These are phyloP conservation scores for Colletotrichum sp. DNA, from an alignment of 2,329 filamentous ascomycete genomes.

Conservation along the genomic window DNA sequence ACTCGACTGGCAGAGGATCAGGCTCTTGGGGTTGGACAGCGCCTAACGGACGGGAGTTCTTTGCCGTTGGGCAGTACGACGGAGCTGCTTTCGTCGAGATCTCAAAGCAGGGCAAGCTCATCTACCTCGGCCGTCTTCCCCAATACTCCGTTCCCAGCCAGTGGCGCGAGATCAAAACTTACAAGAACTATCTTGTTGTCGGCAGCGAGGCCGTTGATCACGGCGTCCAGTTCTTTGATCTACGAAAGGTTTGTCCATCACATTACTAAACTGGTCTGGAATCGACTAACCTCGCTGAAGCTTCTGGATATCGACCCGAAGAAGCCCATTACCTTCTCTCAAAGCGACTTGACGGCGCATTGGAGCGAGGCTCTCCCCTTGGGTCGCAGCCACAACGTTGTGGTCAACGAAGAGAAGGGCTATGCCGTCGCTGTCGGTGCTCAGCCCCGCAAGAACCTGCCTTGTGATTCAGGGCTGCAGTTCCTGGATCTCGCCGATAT, in stretches of 20 bases:
- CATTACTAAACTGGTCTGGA: background rate
- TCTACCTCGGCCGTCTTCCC: slow-evolving; percentile 45
- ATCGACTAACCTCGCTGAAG: slow-evolving; percentile 2
- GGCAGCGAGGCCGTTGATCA: slow-evolving; percentile 47
- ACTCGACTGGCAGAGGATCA: slow-evolving; percentile 52
- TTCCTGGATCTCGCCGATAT: slow-evolving; percentile 63
- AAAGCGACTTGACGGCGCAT: slow-evolving; percentile 31
- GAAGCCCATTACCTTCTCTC: slow-evolving; percentile 31
- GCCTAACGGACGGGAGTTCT: slow-evolving; percentile 56
- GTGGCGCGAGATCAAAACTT: slow-evolving; percentile 42
- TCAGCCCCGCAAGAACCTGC: slow-evolving; percentile 37
- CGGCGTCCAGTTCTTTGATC: slow-evolving; percentile 64
- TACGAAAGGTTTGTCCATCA: slow-evolving; percentile 42
- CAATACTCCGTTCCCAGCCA: slow-evolving; percentile 32
- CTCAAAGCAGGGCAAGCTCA: slow-evolving; percentile 39
- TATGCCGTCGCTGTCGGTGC: slow-evolving; percentile 52
- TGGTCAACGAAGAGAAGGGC: slow-evolving; percentile 47
- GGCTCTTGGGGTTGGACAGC: slow-evolving; percentile 63
- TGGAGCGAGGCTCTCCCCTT: slow-evolving; percentile 34
- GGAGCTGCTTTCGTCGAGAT: slow-evolving; percentile 49
- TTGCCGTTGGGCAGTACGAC: slow-evolving; percentile 43
- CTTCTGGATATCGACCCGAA: slow-evolving; percentile 45
- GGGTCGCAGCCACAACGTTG: slow-evolving; percentile 51
- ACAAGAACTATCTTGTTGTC: slow-evolving; percentile 32
- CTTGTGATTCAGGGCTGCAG: slow-evolving; percentile 56